A percentile compares a stretch with the other conserved stretches of the same genome.
Evolutionary conservation across 805 yeast genomes (phyloP).

Genomic region (Candida golubevii): DNA sequence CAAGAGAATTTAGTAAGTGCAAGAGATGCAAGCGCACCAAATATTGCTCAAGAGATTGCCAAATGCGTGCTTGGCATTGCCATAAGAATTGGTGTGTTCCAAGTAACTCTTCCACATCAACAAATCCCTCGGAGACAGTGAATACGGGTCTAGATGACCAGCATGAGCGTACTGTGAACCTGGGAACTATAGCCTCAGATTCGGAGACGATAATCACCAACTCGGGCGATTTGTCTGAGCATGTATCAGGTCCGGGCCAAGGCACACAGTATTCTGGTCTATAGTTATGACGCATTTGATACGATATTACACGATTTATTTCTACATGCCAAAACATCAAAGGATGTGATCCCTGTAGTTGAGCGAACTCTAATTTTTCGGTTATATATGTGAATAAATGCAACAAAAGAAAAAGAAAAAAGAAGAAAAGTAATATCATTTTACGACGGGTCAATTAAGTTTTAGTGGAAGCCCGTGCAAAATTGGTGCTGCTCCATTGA

Average conservation of each 20-base stretch:
- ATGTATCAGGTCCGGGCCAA: slow-evolving; percentile 10
- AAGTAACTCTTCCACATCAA: slow-evolving; percentile 30
- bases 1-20: slow-evolving; percentile 92
- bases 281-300: not conserved
- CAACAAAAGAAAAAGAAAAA: too few relatives aligned
- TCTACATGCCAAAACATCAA: too few relatives aligned
- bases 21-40: slow-evolving; percentile 91
- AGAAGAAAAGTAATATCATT: too few relatives aligned
- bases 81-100: slow-evolving; percentile 93
- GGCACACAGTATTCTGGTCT: slow-evolving; percentile 11
- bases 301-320: too few relatives aligned
- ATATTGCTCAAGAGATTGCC: slow-evolving; percentile 91
- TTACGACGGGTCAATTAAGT: not conserved
- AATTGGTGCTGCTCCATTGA: slow-evolving; percentile 93
- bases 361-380: too few relatives aligned
- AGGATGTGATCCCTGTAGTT: too few relatives aligned
- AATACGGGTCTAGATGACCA: slow-evolving; percentile 9
- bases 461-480: slow-evolving; percentile 78
- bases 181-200: slow-evolving; percentile 14
- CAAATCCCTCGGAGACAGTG: slow-evolving; percentile 11
- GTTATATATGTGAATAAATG: too few relatives aligned
- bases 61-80: slow-evolving; percentile 84
- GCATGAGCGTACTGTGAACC: slow-evolving; percentile 13
- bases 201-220: slow-evolving; percentile 12
- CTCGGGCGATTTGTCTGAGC: slow-evolving; percentile 11